A percentile compares a stretch with the other conserved stretches of the same genome.
Conservation (phyloP, 1,284 basidiomycete genomes). For the Tausonia pullulans region DNA sequence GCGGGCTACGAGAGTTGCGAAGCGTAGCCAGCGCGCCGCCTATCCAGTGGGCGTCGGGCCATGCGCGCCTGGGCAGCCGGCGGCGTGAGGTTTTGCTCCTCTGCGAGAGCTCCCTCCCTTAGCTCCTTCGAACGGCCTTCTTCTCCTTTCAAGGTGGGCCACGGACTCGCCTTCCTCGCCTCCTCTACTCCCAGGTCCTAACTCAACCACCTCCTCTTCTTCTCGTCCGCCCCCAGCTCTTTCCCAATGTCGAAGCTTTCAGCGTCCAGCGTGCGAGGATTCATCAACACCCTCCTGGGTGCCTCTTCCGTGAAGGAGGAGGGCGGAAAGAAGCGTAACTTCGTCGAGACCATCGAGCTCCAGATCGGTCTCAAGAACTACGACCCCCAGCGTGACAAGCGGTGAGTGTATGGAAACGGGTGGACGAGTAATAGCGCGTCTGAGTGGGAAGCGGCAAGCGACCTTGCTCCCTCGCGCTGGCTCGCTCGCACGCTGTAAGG, state of each 20-base stretch:
- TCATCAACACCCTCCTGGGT: conserved; percentile 70
- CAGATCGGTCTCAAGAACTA: conserved; percentile 98
- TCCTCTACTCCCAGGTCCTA: conserved; percentile 68
- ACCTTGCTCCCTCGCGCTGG: not conserved
- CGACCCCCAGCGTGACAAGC: conserved; percentile 38
- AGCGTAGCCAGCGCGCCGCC: too few relatives aligned
- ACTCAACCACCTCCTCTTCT: conserved; percentile 21
- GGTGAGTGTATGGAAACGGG: conserved; percentile 12
- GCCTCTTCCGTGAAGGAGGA: conserved; percentile 44
- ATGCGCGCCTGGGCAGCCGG: too few relatives aligned
- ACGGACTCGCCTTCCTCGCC: too few relatives aligned
- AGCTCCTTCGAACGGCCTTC: too few relatives aligned
- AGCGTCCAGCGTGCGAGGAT: conserved; percentile 98
- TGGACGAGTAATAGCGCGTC: too few relatives aligned
- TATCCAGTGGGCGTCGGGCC: too few relatives aligned
- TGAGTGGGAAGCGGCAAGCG: not conserved
- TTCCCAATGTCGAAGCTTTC: conserved; percentile 12
- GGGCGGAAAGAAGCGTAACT: conserved; percentile 49
- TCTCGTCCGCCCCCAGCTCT: not conserved
- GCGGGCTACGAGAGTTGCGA: too few relatives aligned
- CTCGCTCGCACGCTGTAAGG: not conserved
- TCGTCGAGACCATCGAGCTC: conserved; percentile 79
- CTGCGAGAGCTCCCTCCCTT: too few relatives aligned
- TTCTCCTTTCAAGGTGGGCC: too few relatives aligned
- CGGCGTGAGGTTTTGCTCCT: too few relatives aligned